phyloP scores from a whole-genome alignment of 129 eudicot genomes.

The Glebionis coronaria region DNA sequence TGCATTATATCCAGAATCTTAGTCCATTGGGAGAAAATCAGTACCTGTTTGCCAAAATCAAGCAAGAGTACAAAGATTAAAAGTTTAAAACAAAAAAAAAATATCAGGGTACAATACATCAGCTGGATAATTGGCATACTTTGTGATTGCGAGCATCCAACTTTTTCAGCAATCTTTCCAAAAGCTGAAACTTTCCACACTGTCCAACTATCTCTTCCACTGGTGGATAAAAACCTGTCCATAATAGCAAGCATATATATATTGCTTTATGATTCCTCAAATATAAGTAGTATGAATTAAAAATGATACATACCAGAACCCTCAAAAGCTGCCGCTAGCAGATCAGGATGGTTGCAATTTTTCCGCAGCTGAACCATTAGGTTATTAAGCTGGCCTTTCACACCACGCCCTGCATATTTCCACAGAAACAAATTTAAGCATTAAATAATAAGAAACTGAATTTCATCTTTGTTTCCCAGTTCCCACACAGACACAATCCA shows the following conservation, averaged over 20 bases:
- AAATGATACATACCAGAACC: conserved; percentile 68
- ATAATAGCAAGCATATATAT: neutral
- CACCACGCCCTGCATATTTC: conserved; percentile 51
- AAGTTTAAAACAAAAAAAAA: neutral
- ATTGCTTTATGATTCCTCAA: neutral
- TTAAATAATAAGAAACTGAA: neutral
- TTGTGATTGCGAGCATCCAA: conserved; percentile 81
- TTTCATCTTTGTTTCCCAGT: neutral
- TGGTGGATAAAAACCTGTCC: conserved; percentile 80
- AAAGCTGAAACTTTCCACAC: conserved; percentile 84
- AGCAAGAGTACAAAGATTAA: conserved; percentile 15
- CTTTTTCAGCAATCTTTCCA: conserved; percentile 65
- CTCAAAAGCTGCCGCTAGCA: conserved; percentile 71
- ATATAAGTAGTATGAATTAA: neutral
- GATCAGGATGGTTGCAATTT: conserved; percentile 97
- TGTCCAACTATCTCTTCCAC: conserved; percentile 82
- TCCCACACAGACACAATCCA: neutral
- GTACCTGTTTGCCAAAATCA: conserved; percentile 54
- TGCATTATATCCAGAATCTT: conserved; percentile 87
- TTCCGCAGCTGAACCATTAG: conserved; percentile 88
- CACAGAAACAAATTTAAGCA: conserved; percentile 10
- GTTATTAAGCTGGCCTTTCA: conserved; percentile 66
- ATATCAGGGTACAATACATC: neutral
- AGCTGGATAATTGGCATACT: conserved; percentile 30
- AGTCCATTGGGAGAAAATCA: conserved; percentile 95